A percentile compares a stretch with the other conserved stretches of the same genome.
phyloP scores from a whole-genome alignment of 2,329 filamentous ascomycete genomes.

The Fusarium metavorans region DNA sequence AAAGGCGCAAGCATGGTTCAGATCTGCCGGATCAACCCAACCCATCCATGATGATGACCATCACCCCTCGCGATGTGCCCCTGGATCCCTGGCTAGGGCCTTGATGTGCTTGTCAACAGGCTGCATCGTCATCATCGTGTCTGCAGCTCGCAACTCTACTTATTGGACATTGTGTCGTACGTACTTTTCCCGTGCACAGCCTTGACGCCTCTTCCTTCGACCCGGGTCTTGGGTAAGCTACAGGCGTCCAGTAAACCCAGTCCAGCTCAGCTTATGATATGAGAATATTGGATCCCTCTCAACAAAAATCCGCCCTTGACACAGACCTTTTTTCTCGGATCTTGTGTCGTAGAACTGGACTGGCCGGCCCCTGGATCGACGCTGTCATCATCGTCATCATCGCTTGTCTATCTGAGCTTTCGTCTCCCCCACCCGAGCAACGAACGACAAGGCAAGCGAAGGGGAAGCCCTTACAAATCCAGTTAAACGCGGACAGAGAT shows the following conservation, averaged over 20 bases:
- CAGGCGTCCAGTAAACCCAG: background rate
- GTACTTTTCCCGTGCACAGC: background rate
- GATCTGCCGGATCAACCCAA: background rate
- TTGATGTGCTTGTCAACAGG: background rate
- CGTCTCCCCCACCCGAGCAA: slow-evolving; percentile 28
- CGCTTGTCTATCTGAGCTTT: slow-evolving; percentile 16
- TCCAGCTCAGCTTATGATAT: background rate
- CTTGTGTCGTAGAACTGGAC: background rate
- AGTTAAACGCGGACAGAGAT: slow-evolving; percentile 1
- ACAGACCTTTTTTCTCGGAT: slow-evolving; percentile 4
- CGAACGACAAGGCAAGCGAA: slow-evolving; percentile 17
- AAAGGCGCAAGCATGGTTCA: background rate
- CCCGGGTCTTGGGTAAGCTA: slow-evolving; percentile 12
- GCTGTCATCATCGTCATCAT: slow-evolving; percentile 39
- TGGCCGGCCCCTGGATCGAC: slow-evolving; percentile 24
- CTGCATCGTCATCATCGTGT: slow-evolving; percentile 20
- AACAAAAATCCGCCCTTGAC: background rate
- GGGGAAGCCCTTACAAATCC: background rate
- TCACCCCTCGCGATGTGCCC: background rate
- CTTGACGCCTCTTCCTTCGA: slow-evolving; percentile 29
- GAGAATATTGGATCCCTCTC: background rate
- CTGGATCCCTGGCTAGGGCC: background rate
- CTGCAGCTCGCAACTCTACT: slow-evolving; percentile 17
- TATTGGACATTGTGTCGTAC: background rate
- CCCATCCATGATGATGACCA: background rate